Conservation (phyloP, 202 grass and related monocot species). For the Thinopyrum obtusiflorum region DNA sequence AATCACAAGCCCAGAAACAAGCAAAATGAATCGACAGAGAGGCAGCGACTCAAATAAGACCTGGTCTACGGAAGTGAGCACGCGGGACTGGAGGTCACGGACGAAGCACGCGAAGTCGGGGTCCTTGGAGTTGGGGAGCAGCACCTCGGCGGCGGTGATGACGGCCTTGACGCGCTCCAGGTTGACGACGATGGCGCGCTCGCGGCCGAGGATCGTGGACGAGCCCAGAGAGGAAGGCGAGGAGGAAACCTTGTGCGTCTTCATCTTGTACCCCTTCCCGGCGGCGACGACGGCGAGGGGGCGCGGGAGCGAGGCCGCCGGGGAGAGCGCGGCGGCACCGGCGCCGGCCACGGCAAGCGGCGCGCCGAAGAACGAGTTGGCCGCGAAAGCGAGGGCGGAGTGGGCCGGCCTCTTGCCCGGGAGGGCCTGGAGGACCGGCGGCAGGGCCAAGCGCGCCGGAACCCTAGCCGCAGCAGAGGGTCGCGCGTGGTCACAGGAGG, state of each 20-base stretch:
- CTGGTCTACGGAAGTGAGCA: slow-evolving; percentile 49
- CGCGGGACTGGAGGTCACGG: slow-evolving; percentile 72
- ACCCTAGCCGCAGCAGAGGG: too few relatives aligned
- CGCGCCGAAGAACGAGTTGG: slow-evolving; percentile 57
- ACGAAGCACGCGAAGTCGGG: slow-evolving; percentile 67
- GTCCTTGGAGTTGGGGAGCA: slow-evolving; percentile 86
- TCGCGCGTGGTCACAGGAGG: too few relatives aligned
- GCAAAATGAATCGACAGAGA: neutral
- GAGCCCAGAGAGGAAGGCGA: neutral
- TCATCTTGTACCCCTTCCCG: slow-evolving; percentile 90
- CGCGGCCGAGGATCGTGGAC: slow-evolving; percentile 82
- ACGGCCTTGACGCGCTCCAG: slow-evolving; percentile 93
- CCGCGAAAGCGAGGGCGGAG: slow-evolving; percentile 31
- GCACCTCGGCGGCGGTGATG: slow-evolving; percentile 83
- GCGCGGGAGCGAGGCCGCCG: slow-evolving; percentile 27
- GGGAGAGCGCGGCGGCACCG: slow-evolving; percentile 16
- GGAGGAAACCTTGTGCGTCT: slow-evolving; percentile 73
- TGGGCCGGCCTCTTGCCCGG: neutral
- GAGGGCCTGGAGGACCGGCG: slow-evolving; percentile 11
- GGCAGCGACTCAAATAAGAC: neutral
- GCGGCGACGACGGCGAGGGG: slow-evolving; percentile 61
- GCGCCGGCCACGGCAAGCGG: slow-evolving; percentile 38
- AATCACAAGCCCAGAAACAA: neutral
- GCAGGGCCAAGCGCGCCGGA: slow-evolving; percentile 44
- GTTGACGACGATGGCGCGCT: slow-evolving; percentile 88